phyloP scores from a whole-genome alignment of 2,329 filamentous ascomycete genomes.

The Apiospora koreana region DNA sequence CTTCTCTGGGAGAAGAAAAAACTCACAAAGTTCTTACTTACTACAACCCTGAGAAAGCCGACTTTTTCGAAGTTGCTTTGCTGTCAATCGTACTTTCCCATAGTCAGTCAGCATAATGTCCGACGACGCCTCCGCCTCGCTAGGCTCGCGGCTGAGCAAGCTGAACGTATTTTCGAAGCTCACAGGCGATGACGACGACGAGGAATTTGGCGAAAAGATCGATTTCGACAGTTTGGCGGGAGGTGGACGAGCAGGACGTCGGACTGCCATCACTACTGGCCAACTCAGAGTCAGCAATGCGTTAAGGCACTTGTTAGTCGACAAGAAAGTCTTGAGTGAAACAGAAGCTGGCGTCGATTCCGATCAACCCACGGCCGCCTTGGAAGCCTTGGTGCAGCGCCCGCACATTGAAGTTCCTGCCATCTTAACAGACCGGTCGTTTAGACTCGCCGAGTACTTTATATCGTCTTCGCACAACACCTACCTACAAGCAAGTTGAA shows the following conservation, averaged over 20 bases:
- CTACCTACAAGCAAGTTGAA: too few relatives aligned
- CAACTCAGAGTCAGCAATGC: conserved; percentile 61
- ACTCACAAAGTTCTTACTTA: background rate
- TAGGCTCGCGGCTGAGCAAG: conserved; percentile 33
- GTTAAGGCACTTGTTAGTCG: conserved; percentile 55
- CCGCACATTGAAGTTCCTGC: conserved; percentile 59
- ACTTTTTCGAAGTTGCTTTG: background rate
- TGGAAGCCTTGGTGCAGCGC: conserved; percentile 55
- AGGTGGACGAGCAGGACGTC: conserved; percentile 56
- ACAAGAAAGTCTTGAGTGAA: conserved; percentile 51
- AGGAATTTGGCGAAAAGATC: conserved; percentile 55
- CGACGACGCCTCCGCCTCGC: conserved; percentile 15
- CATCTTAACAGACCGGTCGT: conserved; percentile 55
- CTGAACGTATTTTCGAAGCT: conserved; percentile 40
- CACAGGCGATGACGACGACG: conserved; percentile 40
- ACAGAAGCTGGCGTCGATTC: conserved; percentile 48
- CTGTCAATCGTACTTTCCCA: background rate
- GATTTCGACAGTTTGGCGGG: conserved; percentile 55
- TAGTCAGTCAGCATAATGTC: conserved; percentile 21
- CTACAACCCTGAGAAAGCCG: too few relatives aligned
- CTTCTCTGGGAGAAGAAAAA: background rate
- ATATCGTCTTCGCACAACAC: conserved; percentile 76
- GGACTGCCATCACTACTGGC: conserved; percentile 48
- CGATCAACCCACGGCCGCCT: conserved; percentile 41
- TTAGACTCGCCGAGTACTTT: conserved; percentile 69